Evolutionary conservation across 208 protist genomes (phyloP), one percentile per base, ranked within the genome.

Genomic region (Trypanosoma congolense): DNA sequence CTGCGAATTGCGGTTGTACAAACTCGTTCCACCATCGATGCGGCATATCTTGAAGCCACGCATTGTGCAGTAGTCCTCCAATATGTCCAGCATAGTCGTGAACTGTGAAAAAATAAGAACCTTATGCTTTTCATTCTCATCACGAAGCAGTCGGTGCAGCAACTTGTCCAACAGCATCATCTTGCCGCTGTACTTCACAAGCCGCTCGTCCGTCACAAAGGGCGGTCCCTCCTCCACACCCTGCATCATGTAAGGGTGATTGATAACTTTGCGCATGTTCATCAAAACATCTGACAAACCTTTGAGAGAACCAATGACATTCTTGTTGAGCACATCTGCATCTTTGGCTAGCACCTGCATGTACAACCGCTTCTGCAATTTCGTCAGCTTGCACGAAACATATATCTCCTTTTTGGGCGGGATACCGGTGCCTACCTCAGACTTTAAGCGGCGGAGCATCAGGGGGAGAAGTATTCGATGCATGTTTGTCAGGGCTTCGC

Each of bases 61-160:
- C 70, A 86, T 83, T 42, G 81, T 65, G 56, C 86, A 82, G 73
- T 96, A 97, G 64, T 96, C 87, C 56, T 96, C 87, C 21, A 97
- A 61, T 28, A 97, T 91, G 60, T 97, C 83, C 22, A 97, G 59
- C 83, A 96, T 90, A 9, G 70, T 65, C 4, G 91, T 97, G 83
- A 99, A 98, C 70, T 99, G 97, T 5, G 84, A 98, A 71, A 99
- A 99, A 42, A 99, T 97, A 18, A 99, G 84, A 4, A 99, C 97
- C 48, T 97, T 92, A 53, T 93, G 92, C 22, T 89, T 70, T 16
- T 76, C 87, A 57, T 63, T 73, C 51, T 73, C 68, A 44, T 93
- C 91, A 6, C 50, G 51, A 0, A 40, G 30, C 4, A 98, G 74
- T 12, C 85, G 74, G 42, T 80, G 69, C 21, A 98, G 80, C 56